A percentile compares a stretch with the other conserved stretches of the same genome.
These are phyloP conservation scores for Apiotrichum gracile DNA, from an alignment of 1,284 basidiomycete genomes.

Conservation along the genomic window DNA sequence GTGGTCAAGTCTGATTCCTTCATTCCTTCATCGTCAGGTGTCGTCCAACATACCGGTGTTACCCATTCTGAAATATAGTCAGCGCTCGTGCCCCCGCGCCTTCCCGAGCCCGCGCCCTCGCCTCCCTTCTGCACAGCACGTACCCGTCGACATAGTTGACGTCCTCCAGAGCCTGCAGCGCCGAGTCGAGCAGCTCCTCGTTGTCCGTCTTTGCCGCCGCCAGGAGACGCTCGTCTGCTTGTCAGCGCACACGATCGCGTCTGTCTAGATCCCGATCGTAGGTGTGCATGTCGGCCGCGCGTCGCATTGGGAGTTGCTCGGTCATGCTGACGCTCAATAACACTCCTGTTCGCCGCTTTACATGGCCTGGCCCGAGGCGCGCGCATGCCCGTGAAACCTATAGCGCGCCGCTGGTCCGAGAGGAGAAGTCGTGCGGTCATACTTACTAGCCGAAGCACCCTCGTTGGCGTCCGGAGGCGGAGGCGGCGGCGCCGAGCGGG, in stretches of 20 bases:
- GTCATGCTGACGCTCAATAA: too few relatives aligned
- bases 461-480: conserved; percentile 29
- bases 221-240: conserved; percentile 63
- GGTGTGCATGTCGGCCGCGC: too few relatives aligned
- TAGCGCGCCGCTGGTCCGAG: background rate
- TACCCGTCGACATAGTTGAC: conserved; percentile 74
- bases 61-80: conserved; percentile 55
- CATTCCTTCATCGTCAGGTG: background rate
- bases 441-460: conserved; percentile 43
- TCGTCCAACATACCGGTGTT: conserved; percentile 63
- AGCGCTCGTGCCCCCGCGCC: background rate
- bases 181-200: conserved; percentile 60
- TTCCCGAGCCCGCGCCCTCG: too few relatives aligned
- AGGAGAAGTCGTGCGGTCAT: too few relatives aligned
- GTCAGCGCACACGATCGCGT: too few relatives aligned
- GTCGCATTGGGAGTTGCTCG: too few relatives aligned
- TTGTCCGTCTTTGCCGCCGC: conserved; percentile 70
- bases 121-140: conserved; percentile 28
- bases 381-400: background rate
- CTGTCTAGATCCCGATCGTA: too few relatives aligned
- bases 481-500: conserved; percentile 36
- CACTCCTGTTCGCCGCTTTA: too few relatives aligned
- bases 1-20: background rate
- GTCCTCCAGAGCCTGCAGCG: conserved; percentile 57
- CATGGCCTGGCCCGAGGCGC: too few relatives aligned